Evolutionary conservation across 2,329 filamentous ascomycete genomes (phyloP).

Genomic region (Exophiala dermatitidis): DNA sequence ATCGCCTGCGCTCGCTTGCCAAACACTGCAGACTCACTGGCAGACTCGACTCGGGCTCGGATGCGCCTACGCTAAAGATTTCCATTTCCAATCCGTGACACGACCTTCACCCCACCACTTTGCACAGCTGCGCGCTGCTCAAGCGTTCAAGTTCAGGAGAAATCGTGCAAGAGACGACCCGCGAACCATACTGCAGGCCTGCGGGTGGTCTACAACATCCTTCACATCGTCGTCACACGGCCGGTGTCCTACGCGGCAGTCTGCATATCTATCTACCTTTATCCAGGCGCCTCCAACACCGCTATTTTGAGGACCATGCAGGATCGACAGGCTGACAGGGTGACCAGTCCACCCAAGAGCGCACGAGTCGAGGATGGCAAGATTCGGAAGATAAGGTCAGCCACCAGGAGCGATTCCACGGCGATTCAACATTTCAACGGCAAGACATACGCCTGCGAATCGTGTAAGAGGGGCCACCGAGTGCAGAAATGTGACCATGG

Average conservation of each 20-base stretch:
- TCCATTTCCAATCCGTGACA: slow-evolving; percentile 1
- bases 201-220: background rate
- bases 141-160: too few relatives aligned
- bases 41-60: too few relatives aligned
- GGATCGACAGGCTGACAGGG: slow-evolving; percentile 7
- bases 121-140: too few relatives aligned
- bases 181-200: background rate
- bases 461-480: slow-evolving; percentile 26
- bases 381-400: slow-evolving; percentile 12
- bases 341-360: slow-evolving; percentile 14
- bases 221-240: background rate
- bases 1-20: too few relatives aligned
- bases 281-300: background rate
- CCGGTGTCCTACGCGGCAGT: background rate
- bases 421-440: slow-evolving; percentile 25
- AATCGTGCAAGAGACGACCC: background rate
- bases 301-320: slow-evolving; percentile 9
- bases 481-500: slow-evolving; percentile 26
- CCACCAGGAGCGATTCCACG: slow-evolving; percentile 11
- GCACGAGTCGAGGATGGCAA: slow-evolving; percentile 20
- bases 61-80: too few relatives aligned
- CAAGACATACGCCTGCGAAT: slow-evolving; percentile 26
- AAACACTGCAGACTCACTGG: too few relatives aligned
- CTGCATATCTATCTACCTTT: background rate
- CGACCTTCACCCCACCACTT: background rate